Percentiles rank a stretch among this genome's conserved stretches.
phyloP scores from a whole-genome alignment of 1,284 basidiomycete genomes.

The Termitomyces sp. region DNA sequence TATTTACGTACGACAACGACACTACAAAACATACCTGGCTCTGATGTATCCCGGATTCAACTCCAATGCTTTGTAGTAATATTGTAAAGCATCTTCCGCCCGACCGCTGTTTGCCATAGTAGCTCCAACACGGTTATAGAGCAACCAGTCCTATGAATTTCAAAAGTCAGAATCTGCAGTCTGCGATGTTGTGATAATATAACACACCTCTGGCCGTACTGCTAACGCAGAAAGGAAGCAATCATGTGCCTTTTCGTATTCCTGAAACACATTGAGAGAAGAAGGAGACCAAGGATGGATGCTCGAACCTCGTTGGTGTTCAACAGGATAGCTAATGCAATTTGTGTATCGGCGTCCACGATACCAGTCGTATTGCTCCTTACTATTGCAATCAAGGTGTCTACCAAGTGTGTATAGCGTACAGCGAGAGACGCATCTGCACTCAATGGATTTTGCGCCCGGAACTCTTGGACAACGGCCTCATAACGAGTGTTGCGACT shows the following conservation, averaged over 20 bases:
- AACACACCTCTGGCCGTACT: slow-evolving; percentile 78
- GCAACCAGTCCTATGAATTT: slow-evolving; percentile 75
- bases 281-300: not conserved
- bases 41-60: slow-evolving; percentile 93
- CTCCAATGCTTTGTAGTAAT: slow-evolving; percentile 87
- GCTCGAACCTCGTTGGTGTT: slow-evolving; percentile 78
- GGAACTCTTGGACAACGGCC: slow-evolving; percentile 40
- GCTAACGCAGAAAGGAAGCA: slow-evolving; percentile 90
- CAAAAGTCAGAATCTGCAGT: not conserved
- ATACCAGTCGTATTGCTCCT: slow-evolving; percentile 46
- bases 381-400: slow-evolving; percentile 68
- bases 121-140: slow-evolving; percentile 96
- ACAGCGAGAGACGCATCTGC: slow-evolving; percentile 32
- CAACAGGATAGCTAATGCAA: slow-evolving; percentile 90
- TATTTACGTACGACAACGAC: slow-evolving; percentile 6
- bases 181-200: not conserved
- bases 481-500: slow-evolving; percentile 52
- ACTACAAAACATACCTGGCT: slow-evolving; percentile 52
- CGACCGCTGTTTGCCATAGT: slow-evolving; percentile 92
- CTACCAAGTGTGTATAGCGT: slow-evolving; percentile 45
- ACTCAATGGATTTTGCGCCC: slow-evolving; percentile 28
- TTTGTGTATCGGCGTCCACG: slow-evolving; percentile 92
- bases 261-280: slow-evolving; percentile 37
- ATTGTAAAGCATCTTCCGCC: slow-evolving; percentile 80
- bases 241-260: slow-evolving; percentile 89